Evolutionary conservation across 148 eudicot species (phyloP).

Genomic region (Chenopodium berlandieri): DNA sequence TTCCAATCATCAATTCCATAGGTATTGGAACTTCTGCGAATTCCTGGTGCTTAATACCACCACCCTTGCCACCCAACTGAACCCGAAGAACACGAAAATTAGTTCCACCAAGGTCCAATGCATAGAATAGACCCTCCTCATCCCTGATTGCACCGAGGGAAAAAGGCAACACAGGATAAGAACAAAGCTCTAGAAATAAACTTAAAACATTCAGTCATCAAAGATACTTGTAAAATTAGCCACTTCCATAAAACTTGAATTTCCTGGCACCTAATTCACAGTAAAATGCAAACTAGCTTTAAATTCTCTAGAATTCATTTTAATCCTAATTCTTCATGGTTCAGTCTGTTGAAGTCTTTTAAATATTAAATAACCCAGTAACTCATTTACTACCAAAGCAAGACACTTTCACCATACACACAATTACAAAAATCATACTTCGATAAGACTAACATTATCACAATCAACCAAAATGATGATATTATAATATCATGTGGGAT

Average conservation of each 20-base stretch:
- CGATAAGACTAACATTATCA: not conserved
- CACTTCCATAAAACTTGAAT: too few relatives aligned
- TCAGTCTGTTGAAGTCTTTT: not conserved
- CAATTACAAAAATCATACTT: too few relatives aligned
- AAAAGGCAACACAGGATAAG: not conserved
- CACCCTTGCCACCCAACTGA: constrained; percentile 52
- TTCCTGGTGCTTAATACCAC: constrained; percentile 53
- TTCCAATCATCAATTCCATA: constrained; percentile 60
- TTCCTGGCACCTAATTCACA: not conserved
- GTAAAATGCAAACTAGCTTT: not conserved
- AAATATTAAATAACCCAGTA: not conserved
- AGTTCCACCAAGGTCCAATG: constrained; percentile 85
- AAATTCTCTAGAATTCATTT: not conserved
- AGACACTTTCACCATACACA: not conserved
- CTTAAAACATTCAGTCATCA: not conserved
- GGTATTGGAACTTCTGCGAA: constrained; percentile 70
- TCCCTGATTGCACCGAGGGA: constrained; percentile 33
- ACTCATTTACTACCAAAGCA: not conserved
- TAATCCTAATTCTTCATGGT: not conserved
- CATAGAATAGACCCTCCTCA: constrained; percentile 70
- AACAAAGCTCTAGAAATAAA: not conserved
- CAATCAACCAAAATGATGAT: not conserved
- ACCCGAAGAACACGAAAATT: constrained; percentile 72
- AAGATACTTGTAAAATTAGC: too few relatives aligned
- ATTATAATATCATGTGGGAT: not conserved